These are phyloP conservation scores for Chlorella sp. DNA, from an alignment of 139 green algal species.

Conservation along the genomic window DNA sequence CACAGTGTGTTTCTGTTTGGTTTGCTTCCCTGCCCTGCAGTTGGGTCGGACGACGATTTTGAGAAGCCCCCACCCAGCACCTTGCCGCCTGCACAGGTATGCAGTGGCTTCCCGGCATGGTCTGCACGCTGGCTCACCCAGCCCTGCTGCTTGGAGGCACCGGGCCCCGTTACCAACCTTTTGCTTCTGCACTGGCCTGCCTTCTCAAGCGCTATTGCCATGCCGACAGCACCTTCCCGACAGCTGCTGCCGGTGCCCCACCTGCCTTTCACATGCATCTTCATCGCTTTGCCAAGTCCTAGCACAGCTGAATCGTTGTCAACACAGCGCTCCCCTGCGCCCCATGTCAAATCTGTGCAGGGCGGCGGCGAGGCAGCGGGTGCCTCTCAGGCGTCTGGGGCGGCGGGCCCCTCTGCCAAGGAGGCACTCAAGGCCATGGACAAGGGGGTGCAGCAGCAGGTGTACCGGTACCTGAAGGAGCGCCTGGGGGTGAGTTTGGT, in stretches of 20 bases:
- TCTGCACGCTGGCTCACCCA: too few species aligned
- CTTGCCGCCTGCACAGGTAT: background rate
- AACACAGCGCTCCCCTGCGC: too few species aligned
- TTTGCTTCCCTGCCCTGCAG: background rate
- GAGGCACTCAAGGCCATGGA: background rate
- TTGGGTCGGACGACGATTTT: slow-evolving; percentile 15
- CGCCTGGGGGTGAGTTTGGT: background rate
- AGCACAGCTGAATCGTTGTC: too few species aligned
- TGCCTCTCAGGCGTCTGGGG: too few species aligned
- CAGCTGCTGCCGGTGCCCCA: too few species aligned
- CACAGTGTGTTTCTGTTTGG: too few species aligned
- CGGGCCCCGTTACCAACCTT: background rate
- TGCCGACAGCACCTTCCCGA: background rate
- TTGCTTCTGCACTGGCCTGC: too few species aligned
- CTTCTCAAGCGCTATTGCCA: background rate
- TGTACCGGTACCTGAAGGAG: background rate
- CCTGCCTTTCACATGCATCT: too few species aligned
- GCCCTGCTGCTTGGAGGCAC: too few species aligned
- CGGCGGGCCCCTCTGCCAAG: background rate
- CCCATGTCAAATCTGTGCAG: too few species aligned
- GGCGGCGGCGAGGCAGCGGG: too few species aligned
- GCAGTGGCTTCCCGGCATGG: background rate
- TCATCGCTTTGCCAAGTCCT: too few species aligned
- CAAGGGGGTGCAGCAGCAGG: background rate
- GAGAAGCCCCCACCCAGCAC: background rate